A percentile compares a stretch with the other conserved stretches of the same genome.
phyloP scores from a whole-genome alignment of 2,329 filamentous ascomycete genomes.

The Diaporthe aspalathi region DNA sequence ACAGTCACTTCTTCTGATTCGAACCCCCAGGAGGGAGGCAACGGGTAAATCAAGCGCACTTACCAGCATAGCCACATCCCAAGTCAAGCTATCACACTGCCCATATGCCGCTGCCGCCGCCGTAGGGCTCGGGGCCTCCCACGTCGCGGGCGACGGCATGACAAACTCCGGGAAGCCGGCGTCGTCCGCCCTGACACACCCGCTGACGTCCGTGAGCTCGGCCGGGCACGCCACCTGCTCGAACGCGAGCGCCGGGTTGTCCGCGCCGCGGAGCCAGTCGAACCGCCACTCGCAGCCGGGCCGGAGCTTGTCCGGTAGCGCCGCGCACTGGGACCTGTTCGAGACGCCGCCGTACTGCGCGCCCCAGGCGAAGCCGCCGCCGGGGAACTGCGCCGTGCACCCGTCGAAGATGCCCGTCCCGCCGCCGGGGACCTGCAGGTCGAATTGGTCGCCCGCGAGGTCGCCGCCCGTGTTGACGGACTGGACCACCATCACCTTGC shows the following conservation, averaged over 20 bases:
- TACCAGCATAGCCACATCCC: slow-evolving; percentile 36
- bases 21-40: not conserved
- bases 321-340: slow-evolving; percentile 54
- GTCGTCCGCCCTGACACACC: slow-evolving; percentile 47
- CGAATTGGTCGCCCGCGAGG: slow-evolving; percentile 68
- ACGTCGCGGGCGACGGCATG: slow-evolving; percentile 34
- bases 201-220: slow-evolving; percentile 54
- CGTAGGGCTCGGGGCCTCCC: slow-evolving; percentile 35
- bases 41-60: not conserved
- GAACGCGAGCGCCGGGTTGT: slow-evolving; percentile 60
- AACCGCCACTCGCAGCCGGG: slow-evolving; percentile 64
- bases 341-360: slow-evolving; percentile 60
- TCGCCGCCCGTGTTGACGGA: slow-evolving; percentile 72
- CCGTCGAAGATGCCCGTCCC: slow-evolving; percentile 62
- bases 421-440: slow-evolving; percentile 67
- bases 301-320: slow-evolving; percentile 57
- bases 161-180: slow-evolving; percentile 35
- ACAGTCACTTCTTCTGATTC: too few relatives aligned
- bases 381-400: slow-evolving; percentile 29
- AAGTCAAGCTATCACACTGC: slow-evolving; percentile 38
- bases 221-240: slow-evolving; percentile 60
- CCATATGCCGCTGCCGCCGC: slow-evolving; percentile 36
- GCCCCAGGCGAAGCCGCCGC: slow-evolving; percentile 1
- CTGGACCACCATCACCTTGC: slow-evolving; percentile 74
- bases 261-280: slow-evolving; percentile 63